phyloP scores from a whole-genome alignment of 805 yeast species.

The Candida xyloterini region DNA sequence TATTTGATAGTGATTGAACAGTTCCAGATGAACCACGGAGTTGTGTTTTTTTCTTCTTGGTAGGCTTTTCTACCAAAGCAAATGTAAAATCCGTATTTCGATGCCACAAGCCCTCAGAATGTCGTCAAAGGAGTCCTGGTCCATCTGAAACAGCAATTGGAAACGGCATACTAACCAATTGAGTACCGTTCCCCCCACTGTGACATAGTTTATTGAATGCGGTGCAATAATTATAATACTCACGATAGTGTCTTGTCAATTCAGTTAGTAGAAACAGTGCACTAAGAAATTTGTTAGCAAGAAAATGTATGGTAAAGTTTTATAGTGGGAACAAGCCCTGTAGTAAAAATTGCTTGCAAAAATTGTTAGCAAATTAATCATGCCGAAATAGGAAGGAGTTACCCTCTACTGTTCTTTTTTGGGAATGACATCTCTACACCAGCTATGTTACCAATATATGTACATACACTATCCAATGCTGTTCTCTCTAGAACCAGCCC shows the following conservation, averaged over 20 bases:
- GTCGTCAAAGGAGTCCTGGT: neutral
- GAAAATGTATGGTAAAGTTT: slow-evolving; percentile 5
- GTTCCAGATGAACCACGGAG: neutral
- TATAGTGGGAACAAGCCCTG: slow-evolving; percentile 8
- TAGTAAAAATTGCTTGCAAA: slow-evolving; percentile 9
- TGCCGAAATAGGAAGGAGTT: neutral
- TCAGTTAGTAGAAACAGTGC: slow-evolving; percentile 6
- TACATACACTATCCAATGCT: slow-evolving; percentile 6
- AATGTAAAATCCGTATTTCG: neutral
- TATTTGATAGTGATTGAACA: too few relatives aligned
- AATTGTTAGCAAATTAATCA: neutral
- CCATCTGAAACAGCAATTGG: neutral
- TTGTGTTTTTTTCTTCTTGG: neutral
- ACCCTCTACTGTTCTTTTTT: neutral
- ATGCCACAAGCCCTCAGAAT: neutral
- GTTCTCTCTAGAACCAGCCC: slow-evolving; percentile 23
- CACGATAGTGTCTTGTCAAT: slow-evolving; percentile 2
- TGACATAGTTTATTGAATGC: neutral
- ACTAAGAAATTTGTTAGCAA: slow-evolving; percentile 11
- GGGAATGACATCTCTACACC: slow-evolving; percentile 23
- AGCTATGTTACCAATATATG: slow-evolving; percentile 23
- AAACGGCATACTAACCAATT: neutral
- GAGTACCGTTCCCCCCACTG: neutral
- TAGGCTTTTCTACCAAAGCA: neutral
- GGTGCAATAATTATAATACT: slow-evolving; percentile 7